Conservation (phyloP, 1,284 basidiomycete species). For the Sphagnurus paluster region DNA sequence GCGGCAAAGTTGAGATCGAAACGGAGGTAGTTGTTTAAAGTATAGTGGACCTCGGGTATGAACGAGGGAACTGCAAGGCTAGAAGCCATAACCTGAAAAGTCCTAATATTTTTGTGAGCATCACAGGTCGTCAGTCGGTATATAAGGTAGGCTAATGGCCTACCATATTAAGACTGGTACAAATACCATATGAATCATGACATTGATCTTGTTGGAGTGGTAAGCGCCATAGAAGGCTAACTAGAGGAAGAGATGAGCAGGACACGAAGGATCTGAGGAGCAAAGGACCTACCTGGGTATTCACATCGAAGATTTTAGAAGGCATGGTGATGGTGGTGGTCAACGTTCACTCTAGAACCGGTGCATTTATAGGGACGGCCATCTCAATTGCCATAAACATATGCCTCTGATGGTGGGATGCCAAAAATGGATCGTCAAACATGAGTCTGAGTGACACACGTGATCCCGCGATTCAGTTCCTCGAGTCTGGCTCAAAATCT, state of each 20-base stretch:
- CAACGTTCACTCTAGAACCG: slow-evolving; percentile 7
- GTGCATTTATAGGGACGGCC: slow-evolving; percentile 5
- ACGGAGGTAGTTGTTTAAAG: slow-evolving; percentile 61
- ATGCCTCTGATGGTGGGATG: slow-evolving; percentile 14
- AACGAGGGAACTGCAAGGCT: slow-evolving; percentile 53
- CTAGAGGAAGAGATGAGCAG: slow-evolving; percentile 37
- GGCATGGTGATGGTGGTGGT: slow-evolving; percentile 38
- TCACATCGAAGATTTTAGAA: slow-evolving; percentile 51
- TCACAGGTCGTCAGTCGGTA: neutral
- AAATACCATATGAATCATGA: slow-evolving; percentile 79
- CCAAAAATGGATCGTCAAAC: slow-evolving; percentile 15
- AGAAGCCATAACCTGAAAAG: slow-evolving; percentile 57
- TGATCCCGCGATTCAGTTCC: slow-evolving; percentile 4
- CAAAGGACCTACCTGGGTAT: slow-evolving; percentile 48
- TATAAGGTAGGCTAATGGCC: slow-evolving; percentile 22
- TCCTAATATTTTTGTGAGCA: slow-evolving; percentile 44
- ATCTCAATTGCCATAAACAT: slow-evolving; percentile 13
- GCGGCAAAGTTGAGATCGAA: slow-evolving; percentile 71
- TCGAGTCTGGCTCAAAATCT: neutral
- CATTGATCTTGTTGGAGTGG: slow-evolving; percentile 78
- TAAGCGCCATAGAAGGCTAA: slow-evolving; percentile 89
- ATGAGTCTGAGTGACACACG: slow-evolving; percentile 16
- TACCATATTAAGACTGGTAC: slow-evolving; percentile 85
- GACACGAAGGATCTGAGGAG: neutral
- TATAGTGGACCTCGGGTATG: slow-evolving; percentile 53